Conservation (phyloP, 2,329 filamentous ascomycete species). For the Fusarium kyushuense region DNA sequence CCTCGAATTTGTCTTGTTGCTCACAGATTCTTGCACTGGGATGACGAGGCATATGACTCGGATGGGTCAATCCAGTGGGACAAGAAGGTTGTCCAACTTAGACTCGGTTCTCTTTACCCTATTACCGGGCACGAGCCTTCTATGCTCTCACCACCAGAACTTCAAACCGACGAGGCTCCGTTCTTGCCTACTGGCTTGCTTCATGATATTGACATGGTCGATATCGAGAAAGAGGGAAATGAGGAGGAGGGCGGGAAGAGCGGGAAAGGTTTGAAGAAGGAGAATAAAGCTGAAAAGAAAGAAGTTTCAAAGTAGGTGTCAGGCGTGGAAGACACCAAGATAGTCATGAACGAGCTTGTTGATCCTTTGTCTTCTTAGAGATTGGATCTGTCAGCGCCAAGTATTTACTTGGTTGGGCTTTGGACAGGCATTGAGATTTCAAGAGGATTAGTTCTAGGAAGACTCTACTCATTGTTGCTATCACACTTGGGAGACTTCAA, state of each 20-base stretch:
- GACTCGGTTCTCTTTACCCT: constrained; percentile 40
- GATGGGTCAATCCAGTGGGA: constrained; percentile 47
- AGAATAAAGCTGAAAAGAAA: constrained; percentile 21
- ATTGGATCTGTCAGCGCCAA: constrained; percentile 24
- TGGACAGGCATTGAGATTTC: constrained; percentile 18
- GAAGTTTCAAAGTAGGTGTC: constrained; percentile 8
- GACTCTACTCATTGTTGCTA: constrained; percentile 27
- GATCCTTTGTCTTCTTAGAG: constrained; percentile 9
- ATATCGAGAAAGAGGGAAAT: not conserved
- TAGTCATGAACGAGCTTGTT: not conserved
- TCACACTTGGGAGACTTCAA: not conserved
- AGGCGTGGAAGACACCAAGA: not conserved
- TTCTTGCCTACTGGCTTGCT: constrained; percentile 18
- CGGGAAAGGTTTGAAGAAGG: not conserved
- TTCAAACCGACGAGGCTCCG: constrained; percentile 22
- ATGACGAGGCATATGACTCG: constrained; percentile 29
- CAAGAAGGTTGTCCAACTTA: constrained; percentile 44
- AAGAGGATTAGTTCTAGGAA: constrained; percentile 4
- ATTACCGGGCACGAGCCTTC: constrained; percentile 16
- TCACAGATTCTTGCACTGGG: constrained; percentile 6
- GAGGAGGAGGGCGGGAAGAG: not conserved
- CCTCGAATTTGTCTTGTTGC: constrained; percentile 48
- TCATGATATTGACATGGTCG: constrained; percentile 16
- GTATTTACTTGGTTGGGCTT: constrained; percentile 4
- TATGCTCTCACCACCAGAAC: constrained; percentile 8